Conservation (phyloP, 257 asterid species). For the Solanum verrucosum region DNA sequence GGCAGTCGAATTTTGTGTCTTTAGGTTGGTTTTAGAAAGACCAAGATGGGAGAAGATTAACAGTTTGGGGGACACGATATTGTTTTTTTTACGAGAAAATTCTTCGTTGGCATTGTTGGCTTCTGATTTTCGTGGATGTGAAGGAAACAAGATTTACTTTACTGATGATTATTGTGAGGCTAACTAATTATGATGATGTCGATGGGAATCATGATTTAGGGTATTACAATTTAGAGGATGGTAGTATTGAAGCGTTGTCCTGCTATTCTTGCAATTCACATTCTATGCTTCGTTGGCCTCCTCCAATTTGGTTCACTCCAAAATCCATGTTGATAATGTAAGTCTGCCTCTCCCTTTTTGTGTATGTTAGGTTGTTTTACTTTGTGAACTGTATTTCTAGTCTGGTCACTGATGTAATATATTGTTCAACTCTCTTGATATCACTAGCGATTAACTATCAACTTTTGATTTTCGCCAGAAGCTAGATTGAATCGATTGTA, state of each 20-base stretch:
- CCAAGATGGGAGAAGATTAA: slow-evolving; percentile 39
- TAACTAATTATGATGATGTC: slow-evolving; percentile 27
- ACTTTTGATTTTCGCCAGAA: not conserved
- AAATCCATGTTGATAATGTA: slow-evolving; percentile 33
- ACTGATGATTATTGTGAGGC: slow-evolving; percentile 56
- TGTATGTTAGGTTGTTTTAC: not conserved
- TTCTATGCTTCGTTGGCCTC: slow-evolving; percentile 16
- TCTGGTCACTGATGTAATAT: not conserved
- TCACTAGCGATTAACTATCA: not conserved
- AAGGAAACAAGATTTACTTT: slow-evolving; percentile 54
- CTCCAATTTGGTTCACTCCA: slow-evolving; percentile 74
- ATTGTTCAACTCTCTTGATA: not conserved
- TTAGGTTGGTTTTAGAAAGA: slow-evolving; percentile 29
- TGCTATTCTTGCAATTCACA: slow-evolving; percentile 40
- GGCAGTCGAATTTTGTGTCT: slow-evolving; percentile 42
- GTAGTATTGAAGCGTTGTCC: slow-evolving; percentile 33
- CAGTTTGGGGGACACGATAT: slow-evolving; percentile 33
- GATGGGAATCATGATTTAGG: slow-evolving; percentile 61
- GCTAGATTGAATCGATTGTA: not conserved
- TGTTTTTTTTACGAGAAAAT: slow-evolving; percentile 60
- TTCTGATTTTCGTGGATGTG: not conserved
- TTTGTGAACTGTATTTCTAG: not conserved
- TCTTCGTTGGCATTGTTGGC: slow-evolving; percentile 42
- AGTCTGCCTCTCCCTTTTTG: not conserved
- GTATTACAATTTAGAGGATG: slow-evolving; percentile 48